A percentile compares a stretch with the other conserved stretches of the same genome.
Conservation (phyloP, 2,329 filamentous ascomycete species). For the Xylariaceae sp. region DNA sequence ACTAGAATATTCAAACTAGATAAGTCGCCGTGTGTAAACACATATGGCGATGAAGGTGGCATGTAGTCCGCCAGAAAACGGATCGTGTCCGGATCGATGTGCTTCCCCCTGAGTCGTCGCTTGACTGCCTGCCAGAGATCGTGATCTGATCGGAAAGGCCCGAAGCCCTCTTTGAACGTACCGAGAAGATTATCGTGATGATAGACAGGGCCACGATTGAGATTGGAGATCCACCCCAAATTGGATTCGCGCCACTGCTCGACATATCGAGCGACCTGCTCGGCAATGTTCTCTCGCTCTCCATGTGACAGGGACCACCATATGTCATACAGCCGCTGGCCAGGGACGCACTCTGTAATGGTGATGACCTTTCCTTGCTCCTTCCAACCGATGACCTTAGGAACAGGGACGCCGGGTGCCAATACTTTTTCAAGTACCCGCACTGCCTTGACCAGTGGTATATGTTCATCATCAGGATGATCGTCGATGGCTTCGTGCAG, state of each 20-base stretch:
- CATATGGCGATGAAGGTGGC: conserved; percentile 33
- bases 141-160: conserved; percentile 31
- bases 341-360: conserved; percentile 31
- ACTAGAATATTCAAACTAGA: conserved; percentile 34
- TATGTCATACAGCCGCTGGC: conserved; percentile 35
- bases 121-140: conserved; percentile 31
- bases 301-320: conserved; percentile 31
- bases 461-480: conserved; percentile 24
- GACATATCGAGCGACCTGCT: conserved; percentile 30
- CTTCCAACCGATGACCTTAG: conserved; percentile 37
- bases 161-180: conserved; percentile 20
- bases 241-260: conserved; percentile 30
- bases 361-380: conserved; percentile 37
- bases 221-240: conserved; percentile 14
- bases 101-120: conserved; percentile 11
- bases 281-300: conserved; percentile 29
- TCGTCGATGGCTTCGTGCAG: conserved; percentile 32
- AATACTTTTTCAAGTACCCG: conserved; percentile 21
- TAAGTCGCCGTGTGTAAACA: conserved; percentile 39
- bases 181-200: conserved; percentile 33
- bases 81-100: conserved; percentile 22
- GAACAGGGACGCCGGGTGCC: conserved; percentile 30
- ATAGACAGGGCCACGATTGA: conserved; percentile 24
- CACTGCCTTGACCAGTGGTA: conserved; percentile 29
- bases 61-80: conserved; percentile 29